Conservation (phyloP, 192 early-diverging fungal genomes). For the Coemansia sp. region DNA sequence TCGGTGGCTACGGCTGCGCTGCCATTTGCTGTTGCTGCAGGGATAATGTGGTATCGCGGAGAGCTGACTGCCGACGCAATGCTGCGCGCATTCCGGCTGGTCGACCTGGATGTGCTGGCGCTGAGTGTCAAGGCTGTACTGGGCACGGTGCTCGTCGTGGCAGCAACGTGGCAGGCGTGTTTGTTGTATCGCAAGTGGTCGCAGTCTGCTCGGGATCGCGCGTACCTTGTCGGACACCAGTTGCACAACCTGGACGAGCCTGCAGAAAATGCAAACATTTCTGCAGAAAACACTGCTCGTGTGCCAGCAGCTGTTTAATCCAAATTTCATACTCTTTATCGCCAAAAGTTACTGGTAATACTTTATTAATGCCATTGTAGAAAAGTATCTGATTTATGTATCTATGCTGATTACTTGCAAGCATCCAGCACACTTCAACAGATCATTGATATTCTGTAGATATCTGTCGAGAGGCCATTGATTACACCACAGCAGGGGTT, state of each 20-base stretch:
- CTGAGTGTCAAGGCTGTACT: conserved; percentile 20
- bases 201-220: conserved; percentile 74
- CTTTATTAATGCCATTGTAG: too few relatives aligned
- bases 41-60: conserved; percentile 13
- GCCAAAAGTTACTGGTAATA: too few relatives aligned
- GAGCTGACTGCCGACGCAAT: conserved; percentile 27
- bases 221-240: conserved; percentile 79
- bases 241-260: conserved; percentile 74
- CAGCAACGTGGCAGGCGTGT: conserved; percentile 21
- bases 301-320: background rate
- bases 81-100: conserved; percentile 12
- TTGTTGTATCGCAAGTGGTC: conserved; percentile 68
- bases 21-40: conserved; percentile 26
- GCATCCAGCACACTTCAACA: too few relatives aligned
- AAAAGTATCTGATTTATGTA: too few relatives aligned
- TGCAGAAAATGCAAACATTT: background rate
- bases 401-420: too few relatives aligned
- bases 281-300: background rate
- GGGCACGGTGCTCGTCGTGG: conserved; percentile 17
- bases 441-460: too few relatives aligned
- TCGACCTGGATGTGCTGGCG: conserved; percentile 27
- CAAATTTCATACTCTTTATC: too few relatives aligned
- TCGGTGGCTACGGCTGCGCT: conserved; percentile 3
- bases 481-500: too few relatives aligned
- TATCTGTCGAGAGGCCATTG: too few relatives aligned